Conservation (phyloP, 495 filamentous ascomycete genomes). For the Tuber indicum region DNA sequence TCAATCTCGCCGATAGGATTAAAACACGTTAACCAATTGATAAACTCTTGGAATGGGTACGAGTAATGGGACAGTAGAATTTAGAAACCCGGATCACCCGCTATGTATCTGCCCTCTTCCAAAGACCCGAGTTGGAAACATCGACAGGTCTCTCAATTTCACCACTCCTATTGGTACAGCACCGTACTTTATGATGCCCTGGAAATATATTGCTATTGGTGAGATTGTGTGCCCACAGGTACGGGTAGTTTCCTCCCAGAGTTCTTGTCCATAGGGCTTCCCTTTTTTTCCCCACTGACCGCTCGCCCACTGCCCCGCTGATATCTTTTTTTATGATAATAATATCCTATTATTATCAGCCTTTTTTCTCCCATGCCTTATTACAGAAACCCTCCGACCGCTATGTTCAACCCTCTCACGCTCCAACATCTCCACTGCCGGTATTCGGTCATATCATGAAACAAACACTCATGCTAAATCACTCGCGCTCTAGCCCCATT, state of each 20-base stretch:
- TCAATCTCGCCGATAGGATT: too few species aligned
- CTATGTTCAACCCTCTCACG: background rate
- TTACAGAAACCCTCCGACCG: background rate
- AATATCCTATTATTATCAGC: too few species aligned
- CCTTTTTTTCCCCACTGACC: background rate
- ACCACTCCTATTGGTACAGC: background rate
- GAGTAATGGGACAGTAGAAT: background rate
- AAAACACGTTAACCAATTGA: background rate
- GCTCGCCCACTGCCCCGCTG: background rate
- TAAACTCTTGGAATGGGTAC: background rate
- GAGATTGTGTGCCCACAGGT: background rate
- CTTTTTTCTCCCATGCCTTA: background rate
- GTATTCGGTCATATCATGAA: background rate
- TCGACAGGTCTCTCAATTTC: background rate
- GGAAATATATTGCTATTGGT: background rate
- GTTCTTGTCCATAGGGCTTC: background rate
- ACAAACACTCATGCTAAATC: background rate
- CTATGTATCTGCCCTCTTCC: background rate
- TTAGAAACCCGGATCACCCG: background rate
- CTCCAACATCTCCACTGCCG: background rate
- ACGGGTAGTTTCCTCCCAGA: background rate
- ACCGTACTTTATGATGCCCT: fast-evolving
- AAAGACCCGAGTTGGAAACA: background rate
- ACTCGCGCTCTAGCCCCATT: background rate
- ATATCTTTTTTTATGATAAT: background rate